Percentiles rank a stretch among this genome's conserved stretches.
Evolutionary conservation across 2,329 filamentous ascomycete genomes (phyloP).

Genomic region (Fusarium buharicum): DNA sequence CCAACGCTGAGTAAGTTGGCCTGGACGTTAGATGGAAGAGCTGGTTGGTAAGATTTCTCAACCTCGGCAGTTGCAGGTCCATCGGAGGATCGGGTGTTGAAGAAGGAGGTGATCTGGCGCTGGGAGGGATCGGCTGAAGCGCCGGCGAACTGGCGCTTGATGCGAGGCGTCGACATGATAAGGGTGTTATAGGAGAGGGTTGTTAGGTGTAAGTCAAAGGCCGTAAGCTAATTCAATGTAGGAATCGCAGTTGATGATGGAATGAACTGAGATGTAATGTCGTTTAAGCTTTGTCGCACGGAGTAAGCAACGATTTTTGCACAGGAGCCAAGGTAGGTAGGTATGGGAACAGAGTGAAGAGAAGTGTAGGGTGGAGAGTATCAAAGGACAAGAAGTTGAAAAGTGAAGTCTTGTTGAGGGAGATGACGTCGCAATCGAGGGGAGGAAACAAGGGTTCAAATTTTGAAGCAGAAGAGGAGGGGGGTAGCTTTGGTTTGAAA

Average conservation of each 20-base stretch:
- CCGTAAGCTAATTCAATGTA: not conserved
- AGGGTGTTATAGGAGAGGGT: slow-evolving; percentile 3
- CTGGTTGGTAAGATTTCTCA: slow-evolving; percentile 52
- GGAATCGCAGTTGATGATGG: slow-evolving; percentile 1
- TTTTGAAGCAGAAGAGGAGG: slow-evolving; percentile 21
- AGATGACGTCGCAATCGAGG: slow-evolving; percentile 34
- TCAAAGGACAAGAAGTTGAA: slow-evolving; percentile 13
- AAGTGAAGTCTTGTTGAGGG: not conserved
- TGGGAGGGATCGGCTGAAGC: slow-evolving; percentile 67
- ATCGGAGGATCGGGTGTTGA: slow-evolving; percentile 54
- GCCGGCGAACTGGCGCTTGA: slow-evolving; percentile 71
- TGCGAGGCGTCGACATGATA: slow-evolving; percentile 63
- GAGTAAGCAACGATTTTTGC: slow-evolving; percentile 6
- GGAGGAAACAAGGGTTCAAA: slow-evolving; percentile 32
- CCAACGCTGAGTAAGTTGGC: slow-evolving; percentile 89
- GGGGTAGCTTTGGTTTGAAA: slow-evolving; percentile 17
- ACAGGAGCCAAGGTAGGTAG: slow-evolving; percentile 3
- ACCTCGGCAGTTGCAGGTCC: slow-evolving; percentile 46
- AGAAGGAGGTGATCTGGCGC: slow-evolving; percentile 73
- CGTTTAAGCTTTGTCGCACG: slow-evolving; percentile 3
- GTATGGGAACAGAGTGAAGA: slow-evolving; percentile 1
- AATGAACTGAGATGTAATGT: slow-evolving; percentile 14
- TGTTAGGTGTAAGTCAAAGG: not conserved
- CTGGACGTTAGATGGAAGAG: slow-evolving; percentile 74
- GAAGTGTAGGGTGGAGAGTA: slow-evolving; percentile 33